A percentile compares a stretch with the other conserved stretches of the same genome.
Conservation (phyloP, 2,329 filamentous ascomycete species). For the Epichloe aotearoae region DNA sequence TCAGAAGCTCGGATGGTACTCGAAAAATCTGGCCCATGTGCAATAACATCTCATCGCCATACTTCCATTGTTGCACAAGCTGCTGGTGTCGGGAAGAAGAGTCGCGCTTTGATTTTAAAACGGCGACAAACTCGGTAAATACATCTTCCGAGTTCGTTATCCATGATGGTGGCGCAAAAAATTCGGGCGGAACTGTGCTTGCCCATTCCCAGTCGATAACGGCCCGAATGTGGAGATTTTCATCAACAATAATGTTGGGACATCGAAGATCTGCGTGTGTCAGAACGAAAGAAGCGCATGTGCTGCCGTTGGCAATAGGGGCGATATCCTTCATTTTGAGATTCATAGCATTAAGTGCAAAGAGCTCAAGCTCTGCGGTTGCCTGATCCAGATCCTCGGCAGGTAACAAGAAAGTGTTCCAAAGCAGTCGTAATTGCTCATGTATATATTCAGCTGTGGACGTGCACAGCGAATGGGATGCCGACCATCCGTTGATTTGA, state of each 20-base stretch:
- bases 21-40: too few species aligned
- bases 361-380: not conserved
- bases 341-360: not conserved
- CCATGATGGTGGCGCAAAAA: not conserved
- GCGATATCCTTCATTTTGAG: too few species aligned
- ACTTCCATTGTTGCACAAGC: too few species aligned
- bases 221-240: not conserved
- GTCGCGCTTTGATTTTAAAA: too few species aligned
- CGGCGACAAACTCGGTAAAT: too few species aligned
- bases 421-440: not conserved
- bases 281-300: too few species aligned
- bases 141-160: too few species aligned
- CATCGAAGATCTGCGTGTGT: not conserved
- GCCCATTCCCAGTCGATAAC: not conserved
- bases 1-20: too few species aligned
- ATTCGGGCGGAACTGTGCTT: not conserved
- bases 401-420: not conserved
- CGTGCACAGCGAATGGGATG: not conserved
- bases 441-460: not conserved
- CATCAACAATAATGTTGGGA: not conserved
- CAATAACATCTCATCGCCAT: too few species aligned
- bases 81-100: too few species aligned
- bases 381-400: not conserved
- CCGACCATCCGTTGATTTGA: not conserved
- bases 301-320: too few species aligned